phyloP scores from a whole-genome alignment of 768 basidiomycete genomes.

The Termitomyces heimii region DNA sequence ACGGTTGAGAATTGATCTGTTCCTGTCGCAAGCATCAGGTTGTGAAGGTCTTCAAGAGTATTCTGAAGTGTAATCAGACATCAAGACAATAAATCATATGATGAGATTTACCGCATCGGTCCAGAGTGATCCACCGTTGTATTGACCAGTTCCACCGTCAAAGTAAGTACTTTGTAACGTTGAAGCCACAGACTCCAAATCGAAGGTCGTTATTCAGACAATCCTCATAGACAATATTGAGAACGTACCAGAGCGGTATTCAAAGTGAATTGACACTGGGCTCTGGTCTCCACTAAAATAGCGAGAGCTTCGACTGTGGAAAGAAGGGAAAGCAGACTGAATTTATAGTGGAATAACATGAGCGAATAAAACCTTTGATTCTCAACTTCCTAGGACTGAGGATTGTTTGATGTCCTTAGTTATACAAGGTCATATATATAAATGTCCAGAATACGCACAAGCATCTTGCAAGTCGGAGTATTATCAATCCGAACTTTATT shows the following conservation, averaged over 20 bases:
- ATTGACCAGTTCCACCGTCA: slow-evolving; percentile 31
- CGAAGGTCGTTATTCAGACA: too few relatives aligned
- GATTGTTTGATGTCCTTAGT: not conserved
- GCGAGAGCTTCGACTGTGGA: slow-evolving; percentile 3
- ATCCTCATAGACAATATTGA: not conserved
- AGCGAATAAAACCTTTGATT: not conserved
- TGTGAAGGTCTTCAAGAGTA: slow-evolving; percentile 50
- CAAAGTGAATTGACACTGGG: slow-evolving; percentile 14
- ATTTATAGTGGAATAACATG: not conserved
- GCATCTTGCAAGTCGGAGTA: not conserved
- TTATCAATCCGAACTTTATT: not conserved
- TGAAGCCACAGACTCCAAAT: slow-evolving; percentile 23
- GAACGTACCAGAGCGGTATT: slow-evolving; percentile 10
- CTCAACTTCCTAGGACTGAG: not conserved
- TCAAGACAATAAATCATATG: not conserved
- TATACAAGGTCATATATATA: not conserved
- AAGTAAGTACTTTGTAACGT: slow-evolving; percentile 36
- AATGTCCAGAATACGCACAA: not conserved
- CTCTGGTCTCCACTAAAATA: slow-evolving; percentile 8
- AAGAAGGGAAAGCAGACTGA: not conserved
- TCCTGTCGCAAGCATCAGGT: slow-evolving; percentile 48
- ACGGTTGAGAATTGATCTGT: slow-evolving; percentile 33
- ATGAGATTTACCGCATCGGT: slow-evolving; percentile 43
- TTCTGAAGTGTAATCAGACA: slow-evolving; percentile 28
- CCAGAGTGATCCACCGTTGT: slow-evolving; percentile 48